Evolutionary conservation across 441 rosid species (phyloP), one percentile per base, ranked within the genome.

Genomic region (Brassica hybrid): DNA sequence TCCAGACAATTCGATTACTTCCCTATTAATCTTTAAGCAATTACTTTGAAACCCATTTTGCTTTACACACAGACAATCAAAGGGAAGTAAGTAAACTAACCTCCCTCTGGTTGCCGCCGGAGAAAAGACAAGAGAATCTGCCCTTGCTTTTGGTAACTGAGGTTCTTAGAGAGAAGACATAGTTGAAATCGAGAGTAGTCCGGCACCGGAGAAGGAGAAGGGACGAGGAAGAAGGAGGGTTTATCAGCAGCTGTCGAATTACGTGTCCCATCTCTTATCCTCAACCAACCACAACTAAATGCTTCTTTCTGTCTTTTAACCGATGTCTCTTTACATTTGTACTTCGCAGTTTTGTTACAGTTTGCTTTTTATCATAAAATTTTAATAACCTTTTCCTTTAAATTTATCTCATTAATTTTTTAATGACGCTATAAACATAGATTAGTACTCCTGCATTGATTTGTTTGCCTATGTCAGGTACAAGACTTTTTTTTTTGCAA

Each of bases 61-160:
- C 62, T 52, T 10, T 2, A 23, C 45, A 38, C 13, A 38, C 4
- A 38, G 45, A 64, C 11, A 32, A 52, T 52, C 0, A 7, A 16
- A 10, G 45, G 16, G n/a, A 3, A 41, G n/a, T 11, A 41, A 38
- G 45, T 9, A 10, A 10, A 41, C 80, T 0, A 82, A 92, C 95
- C 97, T 92, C 83, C 32, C 79, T 84, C 79, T 87, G 77, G 72
- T 80, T 48, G 18, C 56, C 56, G 80, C 85, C 86, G 6, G 94
- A 85, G 87, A 92, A 92, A 48, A 85, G 88, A 82, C 93, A 93
- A 19, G 79, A 82, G 80, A 85, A 69, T 76, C 84, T 83, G 65
- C 83, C 88, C 2, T 84, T 82, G 83, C 88, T 81, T 78, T 78
- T 85, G 81, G 83, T 80, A 11, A 74, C 41, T 30, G 72, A 1